phyloP scores from a whole-genome alignment of 352 stramenopile genomes.

The Pythium rhizo-oryzae region DNA sequence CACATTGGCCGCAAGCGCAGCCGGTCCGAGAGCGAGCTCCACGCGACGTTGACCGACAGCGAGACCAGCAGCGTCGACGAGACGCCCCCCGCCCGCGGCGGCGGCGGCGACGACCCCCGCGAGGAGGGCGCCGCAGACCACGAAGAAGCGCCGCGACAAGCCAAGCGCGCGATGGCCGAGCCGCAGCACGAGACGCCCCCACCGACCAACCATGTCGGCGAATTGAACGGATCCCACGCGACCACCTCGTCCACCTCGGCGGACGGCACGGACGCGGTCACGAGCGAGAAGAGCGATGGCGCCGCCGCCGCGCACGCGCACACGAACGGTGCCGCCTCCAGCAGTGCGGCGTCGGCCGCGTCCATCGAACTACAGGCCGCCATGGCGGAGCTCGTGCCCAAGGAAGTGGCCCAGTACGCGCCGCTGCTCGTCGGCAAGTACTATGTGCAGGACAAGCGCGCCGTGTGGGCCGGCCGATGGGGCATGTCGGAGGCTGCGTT shows the following conservation, averaged over 20 bases:
- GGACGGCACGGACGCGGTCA: not conserved
- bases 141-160: not conserved
- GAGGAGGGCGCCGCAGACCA: not conserved
- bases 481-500: slow-evolving; percentile 87
- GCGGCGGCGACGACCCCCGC: slow-evolving; percentile 8
- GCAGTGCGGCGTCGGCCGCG: not conserved
- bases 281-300: slow-evolving; percentile 2
- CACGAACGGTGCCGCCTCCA: slow-evolving; percentile 1
- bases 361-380: slow-evolving; percentile 16
- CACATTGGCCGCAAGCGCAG: slow-evolving; percentile 28
- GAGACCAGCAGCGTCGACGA: slow-evolving; percentile 15
- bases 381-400: slow-evolving; percentile 41
- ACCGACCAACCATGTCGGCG: slow-evolving; percentile 11
- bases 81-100: slow-evolving; percentile 3
- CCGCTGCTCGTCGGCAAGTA: slow-evolving; percentile 82
- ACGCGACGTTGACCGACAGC: slow-evolving; percentile 18
- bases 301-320: not conserved
- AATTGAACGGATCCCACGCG: slow-evolving; percentile 8
- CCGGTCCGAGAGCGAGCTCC: slow-evolving; percentile 18
- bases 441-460: slow-evolving; percentile 82
- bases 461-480: slow-evolving; percentile 79
- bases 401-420: slow-evolving; percentile 68
- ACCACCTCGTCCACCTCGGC: not conserved
- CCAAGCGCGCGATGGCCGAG: slow-evolving; percentile 26
- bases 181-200: slow-evolving; percentile 9